Conservation (phyloP, 2,329 filamentous ascomycete species). For the Neonectria coccinea region DNA sequence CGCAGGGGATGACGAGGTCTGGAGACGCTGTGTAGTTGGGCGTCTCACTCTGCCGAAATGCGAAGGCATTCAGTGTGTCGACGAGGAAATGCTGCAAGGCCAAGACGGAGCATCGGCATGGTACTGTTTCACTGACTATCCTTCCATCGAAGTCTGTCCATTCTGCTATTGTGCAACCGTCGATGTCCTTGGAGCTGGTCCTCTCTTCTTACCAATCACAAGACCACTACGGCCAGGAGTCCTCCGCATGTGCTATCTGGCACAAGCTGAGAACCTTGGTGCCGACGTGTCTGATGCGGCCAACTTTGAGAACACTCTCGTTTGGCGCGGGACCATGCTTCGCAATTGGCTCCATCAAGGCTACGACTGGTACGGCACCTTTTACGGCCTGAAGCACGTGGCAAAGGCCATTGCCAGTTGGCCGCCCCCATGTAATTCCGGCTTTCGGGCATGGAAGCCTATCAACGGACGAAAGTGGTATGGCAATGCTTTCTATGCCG, state of each 20-base stretch:
- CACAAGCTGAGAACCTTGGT: not conserved
- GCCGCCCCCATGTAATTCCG: constrained; percentile 18
- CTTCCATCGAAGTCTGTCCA: constrained; percentile 23
- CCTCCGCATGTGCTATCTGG: constrained; percentile 18
- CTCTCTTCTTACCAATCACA: constrained; percentile 19
- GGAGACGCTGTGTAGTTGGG: constrained; percentile 9
- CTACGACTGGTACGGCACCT: constrained; percentile 18
- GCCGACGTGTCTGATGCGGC: constrained; percentile 1
- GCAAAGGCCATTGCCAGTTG: constrained; percentile 5
- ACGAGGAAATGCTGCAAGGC: constrained; percentile 12
- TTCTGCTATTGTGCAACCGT: constrained; percentile 6
- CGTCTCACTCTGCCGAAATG: constrained; percentile 15
- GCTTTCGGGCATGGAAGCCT: constrained; percentile 4
- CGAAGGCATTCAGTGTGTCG: constrained; percentile 14
- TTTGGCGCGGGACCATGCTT: constrained; percentile 15
- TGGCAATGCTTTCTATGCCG: constrained; percentile 15
- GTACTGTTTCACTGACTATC: constrained; percentile 12
- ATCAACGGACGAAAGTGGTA: constrained; percentile 18
- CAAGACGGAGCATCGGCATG: constrained; percentile 8
- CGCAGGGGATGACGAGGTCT: constrained; percentile 7
- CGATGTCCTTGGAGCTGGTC: constrained; percentile 16
- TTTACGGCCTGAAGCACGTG: constrained; percentile 12
- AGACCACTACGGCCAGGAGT: constrained; percentile 8
- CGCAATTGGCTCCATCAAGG: constrained; percentile 15
- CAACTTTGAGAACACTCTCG: constrained; percentile 17